phyloP scores from a whole-genome alignment of 2,329 filamentous ascomycete genomes.

The Byssochlamys sp. region DNA sequence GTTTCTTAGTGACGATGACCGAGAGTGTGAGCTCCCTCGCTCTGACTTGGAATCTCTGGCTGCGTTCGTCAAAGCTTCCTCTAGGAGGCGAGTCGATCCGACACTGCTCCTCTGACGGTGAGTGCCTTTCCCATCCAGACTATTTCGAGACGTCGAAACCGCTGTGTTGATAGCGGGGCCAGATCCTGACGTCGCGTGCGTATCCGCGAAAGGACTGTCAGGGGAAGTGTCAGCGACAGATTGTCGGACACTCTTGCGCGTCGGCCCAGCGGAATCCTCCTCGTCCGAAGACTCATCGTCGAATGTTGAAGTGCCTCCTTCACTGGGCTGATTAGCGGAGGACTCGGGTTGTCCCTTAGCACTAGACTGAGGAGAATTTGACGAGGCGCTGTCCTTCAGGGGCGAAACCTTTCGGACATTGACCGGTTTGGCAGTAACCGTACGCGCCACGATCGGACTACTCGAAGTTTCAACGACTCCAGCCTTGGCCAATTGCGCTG shows the following conservation, averaged over 20 bases:
- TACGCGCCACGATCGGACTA: conserved; percentile 37
- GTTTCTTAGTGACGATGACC: neutral
- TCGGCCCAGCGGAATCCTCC: conserved; percentile 7
- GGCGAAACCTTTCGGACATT: conserved; percentile 32
- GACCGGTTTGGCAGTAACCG: conserved; percentile 35
- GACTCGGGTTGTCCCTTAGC: conserved; percentile 8
- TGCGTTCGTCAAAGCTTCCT: neutral
- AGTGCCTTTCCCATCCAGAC: neutral
- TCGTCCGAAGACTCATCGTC: conserved; percentile 26
- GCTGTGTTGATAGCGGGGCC: neutral
- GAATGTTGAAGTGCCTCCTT: conserved; percentile 21
- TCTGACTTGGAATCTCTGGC: neutral
- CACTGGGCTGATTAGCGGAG: conserved; percentile 11
- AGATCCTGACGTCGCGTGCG: neutral
- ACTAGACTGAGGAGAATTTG: conserved; percentile 13
- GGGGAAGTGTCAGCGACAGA: neutral
- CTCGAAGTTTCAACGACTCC: conserved; percentile 21
- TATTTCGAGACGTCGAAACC: neutral
- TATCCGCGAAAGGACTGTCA: neutral
- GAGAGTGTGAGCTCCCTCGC: neutral
- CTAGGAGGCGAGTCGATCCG: neutral
- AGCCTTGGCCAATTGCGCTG: conserved; percentile 32
- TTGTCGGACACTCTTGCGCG: neutral
- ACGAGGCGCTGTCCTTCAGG: conserved; percentile 21
- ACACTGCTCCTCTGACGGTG: neutral